These are phyloP conservation scores for Cyberlindnera lachancei DNA, from an alignment of 805 yeast genomes.

Conservation along the genomic window DNA sequence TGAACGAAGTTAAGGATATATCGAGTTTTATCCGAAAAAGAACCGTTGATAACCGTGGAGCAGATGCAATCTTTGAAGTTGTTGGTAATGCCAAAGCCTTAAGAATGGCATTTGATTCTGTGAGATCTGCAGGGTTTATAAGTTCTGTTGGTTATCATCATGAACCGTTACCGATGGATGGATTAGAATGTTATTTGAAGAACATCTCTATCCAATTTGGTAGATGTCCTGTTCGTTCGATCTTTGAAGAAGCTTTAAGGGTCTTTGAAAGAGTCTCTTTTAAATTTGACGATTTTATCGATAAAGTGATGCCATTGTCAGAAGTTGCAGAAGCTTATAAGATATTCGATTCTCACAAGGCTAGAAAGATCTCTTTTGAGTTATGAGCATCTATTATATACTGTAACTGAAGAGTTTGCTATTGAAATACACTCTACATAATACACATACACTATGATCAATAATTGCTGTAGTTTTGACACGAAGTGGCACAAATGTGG, in stretches of 20 bases:
- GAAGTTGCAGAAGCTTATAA: constrained; percentile 41
- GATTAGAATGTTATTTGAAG: constrained; percentile 50
- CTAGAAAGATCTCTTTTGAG: constrained; percentile 45
- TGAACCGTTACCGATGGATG: constrained; percentile 47
- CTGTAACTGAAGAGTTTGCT: too few relatives aligned
- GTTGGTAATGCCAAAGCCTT: constrained; percentile 51
- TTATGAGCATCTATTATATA: background rate
- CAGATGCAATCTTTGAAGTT: constrained; percentile 53
- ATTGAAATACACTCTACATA: too few relatives aligned
- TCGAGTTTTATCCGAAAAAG: constrained; percentile 25
- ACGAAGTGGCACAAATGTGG: too few relatives aligned
- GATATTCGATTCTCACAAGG: constrained; percentile 44
- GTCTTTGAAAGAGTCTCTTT: constrained; percentile 37
- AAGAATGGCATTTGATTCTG: constrained; percentile 42
- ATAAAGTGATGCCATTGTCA: constrained; percentile 35
- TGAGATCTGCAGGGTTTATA: constrained; percentile 51
- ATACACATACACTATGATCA: too few relatives aligned
- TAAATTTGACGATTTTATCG: constrained; percentile 46
- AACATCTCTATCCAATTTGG: constrained; percentile 54
- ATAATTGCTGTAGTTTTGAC: too few relatives aligned
- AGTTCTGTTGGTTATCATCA: constrained; percentile 56
- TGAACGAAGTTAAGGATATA: constrained; percentile 32
- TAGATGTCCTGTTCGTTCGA: constrained; percentile 53
- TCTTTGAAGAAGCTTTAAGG: constrained; percentile 44
- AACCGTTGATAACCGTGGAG: constrained; percentile 39